Conservation (phyloP, 2,329 filamentous ascomycete species). For the Fusarium clavum region DNA sequence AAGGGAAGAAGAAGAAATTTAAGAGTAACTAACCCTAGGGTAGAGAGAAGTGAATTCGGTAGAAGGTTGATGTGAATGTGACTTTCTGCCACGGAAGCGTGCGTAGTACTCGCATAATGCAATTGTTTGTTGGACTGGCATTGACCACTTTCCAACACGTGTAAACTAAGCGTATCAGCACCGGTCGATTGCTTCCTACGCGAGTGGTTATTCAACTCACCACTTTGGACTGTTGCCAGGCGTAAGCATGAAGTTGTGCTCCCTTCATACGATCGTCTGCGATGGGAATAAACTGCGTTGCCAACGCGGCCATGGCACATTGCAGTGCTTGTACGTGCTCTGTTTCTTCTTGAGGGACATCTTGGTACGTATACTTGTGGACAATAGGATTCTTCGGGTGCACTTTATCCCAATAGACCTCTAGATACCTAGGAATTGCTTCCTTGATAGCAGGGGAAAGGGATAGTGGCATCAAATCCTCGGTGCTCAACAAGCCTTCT, state of each 20-base stretch:
- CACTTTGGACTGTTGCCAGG: slow-evolving; percentile 61
- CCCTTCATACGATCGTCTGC: slow-evolving; percentile 64
- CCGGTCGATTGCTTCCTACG: slow-evolving; percentile 2
- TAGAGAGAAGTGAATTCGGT: slow-evolving; percentile 63
- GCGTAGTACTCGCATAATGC: slow-evolving; percentile 67
- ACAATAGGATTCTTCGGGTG: slow-evolving; percentile 63
- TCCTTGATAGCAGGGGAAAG: slow-evolving; percentile 56
- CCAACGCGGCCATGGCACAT: slow-evolving; percentile 69
- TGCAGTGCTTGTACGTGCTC: slow-evolving; percentile 58
- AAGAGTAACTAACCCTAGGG: slow-evolving; percentile 62
- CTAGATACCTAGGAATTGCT: slow-evolving; percentile 62
- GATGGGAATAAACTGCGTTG: slow-evolving; percentile 61
- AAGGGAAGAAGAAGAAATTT: slow-evolving; percentile 24
- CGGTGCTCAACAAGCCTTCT: slow-evolving; percentile 50
- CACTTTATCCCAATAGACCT: slow-evolving; percentile 65
- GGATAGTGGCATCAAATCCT: slow-evolving; percentile 46
- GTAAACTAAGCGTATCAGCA: slow-evolving; percentile 54
- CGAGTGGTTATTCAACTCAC: slow-evolving; percentile 55
- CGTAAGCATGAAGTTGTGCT: slow-evolving; percentile 63
- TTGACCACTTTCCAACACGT: slow-evolving; percentile 56
- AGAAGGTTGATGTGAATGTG: slow-evolving; percentile 61
- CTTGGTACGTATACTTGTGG: slow-evolving; percentile 60
- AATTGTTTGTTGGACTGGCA: slow-evolving; percentile 65
- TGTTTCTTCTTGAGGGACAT: slow-evolving; percentile 43
- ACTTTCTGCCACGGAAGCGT: slow-evolving; percentile 64